phyloP scores from a whole-genome alignment of 768 basidiomycete species.

The Daedaleopsis nitida region DNA sequence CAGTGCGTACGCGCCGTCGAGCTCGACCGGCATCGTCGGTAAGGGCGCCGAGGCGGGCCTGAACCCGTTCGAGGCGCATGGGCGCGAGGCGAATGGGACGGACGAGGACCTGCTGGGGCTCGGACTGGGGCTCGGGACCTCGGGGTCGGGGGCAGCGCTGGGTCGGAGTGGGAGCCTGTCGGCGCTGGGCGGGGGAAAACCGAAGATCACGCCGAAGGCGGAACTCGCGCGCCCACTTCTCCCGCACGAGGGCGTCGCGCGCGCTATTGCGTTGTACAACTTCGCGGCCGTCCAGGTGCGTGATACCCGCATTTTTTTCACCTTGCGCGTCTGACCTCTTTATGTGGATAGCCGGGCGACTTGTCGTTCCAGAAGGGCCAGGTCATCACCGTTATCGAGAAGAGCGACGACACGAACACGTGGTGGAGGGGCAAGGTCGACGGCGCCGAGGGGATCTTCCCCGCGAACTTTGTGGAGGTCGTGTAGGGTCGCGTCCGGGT shows the following conservation, averaged over 20 bases:
- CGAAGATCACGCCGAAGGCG: slow-evolving; percentile 48
- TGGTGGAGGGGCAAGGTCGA: slow-evolving; percentile 83
- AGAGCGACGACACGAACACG: slow-evolving; percentile 71
- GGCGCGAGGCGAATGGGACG: slow-evolving; percentile 6
- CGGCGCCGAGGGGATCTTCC: slow-evolving; percentile 68
- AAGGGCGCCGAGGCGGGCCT: neutral
- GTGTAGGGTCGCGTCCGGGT: slow-evolving; percentile 30
- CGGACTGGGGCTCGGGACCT: slow-evolving; percentile 1
- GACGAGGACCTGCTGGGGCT: slow-evolving; percentile 19
- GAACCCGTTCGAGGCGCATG: slow-evolving; percentile 24
- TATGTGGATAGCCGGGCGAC: slow-evolving; percentile 57
- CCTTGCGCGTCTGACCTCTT: neutral
- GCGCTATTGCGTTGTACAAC: slow-evolving; percentile 75
- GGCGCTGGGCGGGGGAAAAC: slow-evolving; percentile 5
- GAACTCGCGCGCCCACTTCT: slow-evolving; percentile 51
- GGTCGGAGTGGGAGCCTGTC: slow-evolving; percentile 1
- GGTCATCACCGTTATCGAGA: slow-evolving; percentile 67
- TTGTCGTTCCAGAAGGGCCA: slow-evolving; percentile 77
- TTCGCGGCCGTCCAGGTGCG: slow-evolving; percentile 73
- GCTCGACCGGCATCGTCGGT: slow-evolving; percentile 2
- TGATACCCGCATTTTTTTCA: neutral
- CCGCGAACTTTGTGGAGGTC: slow-evolving; percentile 84
- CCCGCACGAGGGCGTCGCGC: slow-evolving; percentile 62
- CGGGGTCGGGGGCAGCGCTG: neutral
- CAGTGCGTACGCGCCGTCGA: slow-evolving; percentile 31